Evolutionary conservation across 495 filamentous ascomycete genomes (phyloP), one percentile per base, ranked within the genome.

Genomic region (Aspergillus bridgeri): DNA sequence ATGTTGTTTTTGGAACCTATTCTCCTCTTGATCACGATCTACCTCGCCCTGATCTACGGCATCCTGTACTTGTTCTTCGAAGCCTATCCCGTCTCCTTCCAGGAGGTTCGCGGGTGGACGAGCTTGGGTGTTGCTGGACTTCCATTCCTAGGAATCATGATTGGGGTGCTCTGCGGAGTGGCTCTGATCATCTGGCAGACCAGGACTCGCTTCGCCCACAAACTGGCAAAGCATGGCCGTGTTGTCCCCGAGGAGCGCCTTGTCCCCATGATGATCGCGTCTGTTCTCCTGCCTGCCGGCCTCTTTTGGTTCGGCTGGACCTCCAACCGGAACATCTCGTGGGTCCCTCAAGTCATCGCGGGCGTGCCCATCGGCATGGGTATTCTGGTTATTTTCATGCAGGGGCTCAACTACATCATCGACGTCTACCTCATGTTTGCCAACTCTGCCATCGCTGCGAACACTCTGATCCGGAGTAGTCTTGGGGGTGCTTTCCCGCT

Each of bases 231-330:
- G 45, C 76, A 84, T 48, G 77, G 79, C 22, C 70, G 69, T 15
- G 74, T 83, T 22, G 68, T 79, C 6, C 84, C 86, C 3, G 85
- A 87, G 62, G 76, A 79, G 58, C 79, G 86, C 4, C 77, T 89
- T 3, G 67, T 81, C 0, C 79, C 79, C 20, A 82, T 86, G 73
- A 80, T 87, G 62, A 56, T 81, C 23, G 85, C 83, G 1, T 78
- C 74, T 1, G 60, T 80, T 15, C 65, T 85, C 43, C 64, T 87
- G 15, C 83, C 84, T 2, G 73, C 78, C 48, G 84, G 84, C 1
- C 70, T 86, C 8, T 87, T 87, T 69, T 84, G 82, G 78, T 87
- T 86, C 60, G 84, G 77, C 42, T 88, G 85, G 85, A 86, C 83
- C 3, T 77, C 77, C 3, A 58, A 65, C 48, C 68, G 71, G 0